These are phyloP conservation scores for Russula lepida DNA, from an alignment of 768 basidiomycete species.

Conservation along the genomic window DNA sequence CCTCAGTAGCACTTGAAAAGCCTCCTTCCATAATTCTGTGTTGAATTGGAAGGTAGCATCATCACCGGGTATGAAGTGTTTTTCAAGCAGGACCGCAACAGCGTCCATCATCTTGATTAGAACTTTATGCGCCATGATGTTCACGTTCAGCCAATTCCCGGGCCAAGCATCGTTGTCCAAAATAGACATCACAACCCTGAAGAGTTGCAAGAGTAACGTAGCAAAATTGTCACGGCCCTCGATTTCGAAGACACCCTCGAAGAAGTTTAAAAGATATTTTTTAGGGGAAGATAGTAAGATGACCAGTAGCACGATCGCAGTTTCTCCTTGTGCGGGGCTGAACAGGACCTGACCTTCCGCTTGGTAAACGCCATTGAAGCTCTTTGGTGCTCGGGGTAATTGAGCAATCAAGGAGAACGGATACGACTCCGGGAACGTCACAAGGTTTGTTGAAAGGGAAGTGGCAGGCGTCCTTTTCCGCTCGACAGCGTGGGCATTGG, in stretches of 20 bases:
- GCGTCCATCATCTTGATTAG: conserved; percentile 85
- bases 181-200: conserved; percentile 74
- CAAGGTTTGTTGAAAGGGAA: conserved; percentile 50
- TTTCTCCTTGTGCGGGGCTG: conserved; percentile 76
- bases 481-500: conserved; percentile 61
- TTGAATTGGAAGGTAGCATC: conserved; percentile 63
- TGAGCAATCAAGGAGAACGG: conserved; percentile 78
- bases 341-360: conserved; percentile 46
- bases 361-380: conserved; percentile 33
- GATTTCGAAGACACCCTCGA: conserved; percentile 77
- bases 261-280: conserved; percentile 66
- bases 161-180: conserved; percentile 86
- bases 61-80: conserved; percentile 69
- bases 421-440: conserved; percentile 90
- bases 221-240: conserved; percentile 81
- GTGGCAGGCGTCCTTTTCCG: conserved; percentile 52
- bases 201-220: conserved; percentile 62
- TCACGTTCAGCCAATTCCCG: conserved; percentile 84
- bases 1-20: conserved; percentile 73
- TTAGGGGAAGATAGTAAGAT: conserved; percentile 73
- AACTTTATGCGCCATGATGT: conserved; percentile 79
- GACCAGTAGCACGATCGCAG: conserved; percentile 74
- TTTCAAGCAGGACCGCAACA: conserved; percentile 65
- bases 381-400: conserved; percentile 45
- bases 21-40: conserved; percentile 69